Base-by-base conservation (phyloP, 108 stramenopile genomes). In the Conticribra weissflogii region DNA sequence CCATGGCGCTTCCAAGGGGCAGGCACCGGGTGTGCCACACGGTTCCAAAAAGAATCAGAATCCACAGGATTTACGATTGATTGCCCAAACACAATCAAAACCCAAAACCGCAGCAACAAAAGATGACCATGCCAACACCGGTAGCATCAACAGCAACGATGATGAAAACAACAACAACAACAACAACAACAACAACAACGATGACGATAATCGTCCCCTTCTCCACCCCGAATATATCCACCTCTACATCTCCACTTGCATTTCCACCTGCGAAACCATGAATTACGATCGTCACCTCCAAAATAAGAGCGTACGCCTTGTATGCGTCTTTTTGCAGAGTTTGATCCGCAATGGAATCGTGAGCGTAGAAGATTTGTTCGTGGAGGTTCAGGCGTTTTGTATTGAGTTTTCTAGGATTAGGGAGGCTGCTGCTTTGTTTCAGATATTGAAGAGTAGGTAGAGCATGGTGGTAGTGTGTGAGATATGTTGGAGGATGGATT, bases 381-480 rank as follows among this genome's bases (percentile, higher is more conserved):
- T 95, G 59, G 97, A 97, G 71, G 88, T 97, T 18, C 96, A 98
- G 72, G 88, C 97, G 22, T 98, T 98, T 64, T 98, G 98, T 70
- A 96, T 98, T 53, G 93, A 97, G 59, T 97, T 96, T 74, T 92
- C 95, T 19, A 74, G 96, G 44, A 97, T 98, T 55, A 80, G 96
- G 32, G 98, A 98, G 69, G 98, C 98, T 5, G 91, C 95, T 2
- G 89, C 89, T 12, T 76, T 98, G 19, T 98, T 97, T 64, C 91
- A 93, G 61, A 61, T 75, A 59, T 34, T 67, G 44, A 62, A 74
- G 53, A 66, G 32, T 18, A 60, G 59, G n/a, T 63, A 54, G 63
- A 45, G 22, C 0, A 61, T 36, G 27, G 46, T 45, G 24, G 22
- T 5, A 27, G 17, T 28, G 21, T n/a, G n/a, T n/a, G n/a, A n/a